Conservation (phyloP, 2,329 filamentous ascomycete genomes). For the Rutstroemia sp. region DNA sequence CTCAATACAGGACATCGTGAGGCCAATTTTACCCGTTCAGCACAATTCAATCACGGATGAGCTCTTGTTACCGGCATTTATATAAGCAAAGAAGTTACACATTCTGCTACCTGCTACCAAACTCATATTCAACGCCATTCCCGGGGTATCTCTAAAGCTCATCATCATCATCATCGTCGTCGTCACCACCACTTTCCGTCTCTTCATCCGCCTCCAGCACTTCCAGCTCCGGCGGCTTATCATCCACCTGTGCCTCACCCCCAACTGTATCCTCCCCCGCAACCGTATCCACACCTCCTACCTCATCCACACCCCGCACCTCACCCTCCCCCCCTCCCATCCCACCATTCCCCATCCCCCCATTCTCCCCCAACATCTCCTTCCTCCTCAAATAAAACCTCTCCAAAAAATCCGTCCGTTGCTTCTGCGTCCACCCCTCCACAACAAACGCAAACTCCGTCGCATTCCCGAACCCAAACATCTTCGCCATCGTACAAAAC, state of each 20-base stretch:
- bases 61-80: no score
- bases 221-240: background rate
- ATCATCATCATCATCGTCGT: slow-evolving; percentile 5
- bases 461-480: slow-evolving; percentile 67
- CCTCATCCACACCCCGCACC: no score
- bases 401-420: slow-evolving; percentile 71
- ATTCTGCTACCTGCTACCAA: no score
- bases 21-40: no score
- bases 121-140: background rate
- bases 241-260: no score
- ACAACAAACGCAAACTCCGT: slow-evolving; percentile 86
- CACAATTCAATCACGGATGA: no score
- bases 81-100: no score
- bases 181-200: background rate
- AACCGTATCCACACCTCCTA: no score
- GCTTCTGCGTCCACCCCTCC: slow-evolving; percentile 81
- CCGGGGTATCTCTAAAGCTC: slow-evolving; percentile 17
- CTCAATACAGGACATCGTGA: no score
- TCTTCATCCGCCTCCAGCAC: background rate
- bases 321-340: background rate
- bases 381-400: slow-evolving; percentile 65
- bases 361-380: slow-evolving; percentile 21
- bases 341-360: slow-evolving; percentile 1
- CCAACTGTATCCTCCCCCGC: no score
- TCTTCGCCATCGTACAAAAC: slow-evolving; percentile 82